Percentiles rank a stretch among this genome's conserved stretches.
Conservation (phyloP, 257 asterid genomes). For the Capsicum rhomboideum region DNA sequence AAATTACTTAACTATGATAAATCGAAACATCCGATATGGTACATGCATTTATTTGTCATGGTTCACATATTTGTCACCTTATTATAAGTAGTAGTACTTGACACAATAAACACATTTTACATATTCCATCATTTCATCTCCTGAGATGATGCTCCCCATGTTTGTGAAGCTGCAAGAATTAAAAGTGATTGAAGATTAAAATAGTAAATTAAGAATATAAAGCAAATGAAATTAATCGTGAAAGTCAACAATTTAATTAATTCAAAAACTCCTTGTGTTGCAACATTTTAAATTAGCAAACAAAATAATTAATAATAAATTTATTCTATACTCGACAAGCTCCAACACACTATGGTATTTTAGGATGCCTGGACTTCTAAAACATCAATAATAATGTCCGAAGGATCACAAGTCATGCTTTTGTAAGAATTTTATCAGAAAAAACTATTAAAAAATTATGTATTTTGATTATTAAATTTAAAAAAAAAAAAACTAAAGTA, state of each 20-base stretch:
- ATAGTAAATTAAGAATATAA: not conserved
- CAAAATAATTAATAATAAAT: too few relatives aligned
- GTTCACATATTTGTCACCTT: too few relatives aligned
- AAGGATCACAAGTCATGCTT: not conserved
- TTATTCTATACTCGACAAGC: too few relatives aligned
- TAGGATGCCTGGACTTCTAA: too few relatives aligned
- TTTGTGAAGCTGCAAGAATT: not conserved
- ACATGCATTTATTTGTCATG: not conserved
- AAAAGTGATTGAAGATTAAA: not conserved
- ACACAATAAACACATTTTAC: not conserved
- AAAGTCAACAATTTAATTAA: too few relatives aligned
- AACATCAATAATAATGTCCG: not conserved
- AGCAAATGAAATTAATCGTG: not conserved
- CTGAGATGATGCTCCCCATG: not conserved
- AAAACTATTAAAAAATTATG: too few relatives aligned
- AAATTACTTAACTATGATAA: too few relatives aligned
- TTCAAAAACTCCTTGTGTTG: too few relatives aligned
- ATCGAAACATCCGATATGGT: too few relatives aligned
- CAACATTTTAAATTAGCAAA: too few relatives aligned
- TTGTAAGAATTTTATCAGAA: not conserved
- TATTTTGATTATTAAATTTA: too few relatives aligned
- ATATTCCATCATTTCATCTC: not conserved
- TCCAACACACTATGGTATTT: not conserved
- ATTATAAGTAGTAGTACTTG: not conserved
- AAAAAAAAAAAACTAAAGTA: not conserved